Conservation (phyloP, 2,329 filamentous ascomycete genomes). For the Colletotrichum sp. region DNA sequence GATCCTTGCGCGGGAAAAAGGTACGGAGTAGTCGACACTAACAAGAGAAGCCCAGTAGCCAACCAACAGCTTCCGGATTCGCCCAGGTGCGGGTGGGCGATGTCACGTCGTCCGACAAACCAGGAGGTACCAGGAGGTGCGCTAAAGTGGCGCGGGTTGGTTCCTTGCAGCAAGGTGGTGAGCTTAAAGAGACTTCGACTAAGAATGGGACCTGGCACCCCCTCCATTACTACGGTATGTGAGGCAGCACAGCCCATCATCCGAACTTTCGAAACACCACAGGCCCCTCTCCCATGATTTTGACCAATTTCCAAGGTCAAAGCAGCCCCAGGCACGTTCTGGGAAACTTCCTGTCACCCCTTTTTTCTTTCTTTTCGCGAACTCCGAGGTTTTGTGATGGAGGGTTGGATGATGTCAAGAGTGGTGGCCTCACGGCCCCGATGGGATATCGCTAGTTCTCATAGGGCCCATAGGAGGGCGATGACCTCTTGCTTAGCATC, state of each 20-base stretch:
- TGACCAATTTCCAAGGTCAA: slow-evolving; percentile 3
- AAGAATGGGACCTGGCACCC: not conserved
- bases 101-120: slow-evolving; percentile 9
- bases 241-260: slow-evolving; percentile 21
- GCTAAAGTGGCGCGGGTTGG: not conserved
- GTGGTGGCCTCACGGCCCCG: not conserved
- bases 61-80: not conserved
- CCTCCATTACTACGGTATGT: not conserved
- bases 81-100: not conserved
- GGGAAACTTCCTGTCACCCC: not conserved
- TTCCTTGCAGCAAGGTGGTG: slow-evolving; percentile 11
- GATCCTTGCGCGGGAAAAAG: not conserved
- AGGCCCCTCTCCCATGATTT: slow-evolving; percentile 5
- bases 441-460: not conserved
- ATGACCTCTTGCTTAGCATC: not conserved
- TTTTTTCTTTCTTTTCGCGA: not conserved
- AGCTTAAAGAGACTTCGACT: slow-evolving; percentile 21
- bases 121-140: not conserved
- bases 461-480: not conserved
- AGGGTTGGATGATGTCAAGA: slow-evolving; percentile 1
- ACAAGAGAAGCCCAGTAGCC: not conserved
- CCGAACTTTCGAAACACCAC: slow-evolving; percentile 18
- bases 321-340: not conserved
- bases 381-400: not conserved
- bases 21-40: not conserved